These are phyloP conservation scores for Filobasidium floriforme DNA, from an alignment of 768 basidiomycete species.

Conservation along the genomic window DNA sequence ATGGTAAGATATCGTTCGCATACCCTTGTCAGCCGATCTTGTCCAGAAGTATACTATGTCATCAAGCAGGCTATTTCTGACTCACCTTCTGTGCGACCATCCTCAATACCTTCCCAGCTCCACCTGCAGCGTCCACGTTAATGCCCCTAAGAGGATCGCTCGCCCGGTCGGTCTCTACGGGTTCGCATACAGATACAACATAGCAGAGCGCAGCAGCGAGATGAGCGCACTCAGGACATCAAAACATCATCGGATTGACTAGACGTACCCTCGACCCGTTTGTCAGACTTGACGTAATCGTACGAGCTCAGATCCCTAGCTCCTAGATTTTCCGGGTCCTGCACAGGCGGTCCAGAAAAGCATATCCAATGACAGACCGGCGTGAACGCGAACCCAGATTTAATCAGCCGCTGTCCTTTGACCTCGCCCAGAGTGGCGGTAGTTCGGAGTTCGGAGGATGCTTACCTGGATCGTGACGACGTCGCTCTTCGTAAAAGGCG, in stretches of 20 bases:
- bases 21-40: neutral
- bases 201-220: conserved; percentile 9
- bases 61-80: neutral
- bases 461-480: conserved; percentile 79
- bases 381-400: no score
- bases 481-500: conserved; percentile 76
- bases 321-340: conserved; percentile 47
- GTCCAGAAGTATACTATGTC: neutral
- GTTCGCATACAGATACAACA: neutral
- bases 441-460: no score
- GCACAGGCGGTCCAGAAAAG: neutral
- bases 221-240: neutral
- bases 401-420: no score
- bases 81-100: conserved; percentile 45
- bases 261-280: conserved; percentile 39
- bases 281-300: conserved; percentile 47
- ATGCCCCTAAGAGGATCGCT: conserved; percentile 44
- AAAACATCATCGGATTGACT: no score
- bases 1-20: neutral
- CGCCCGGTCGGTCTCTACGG: conserved; percentile 33
- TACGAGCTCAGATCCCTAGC: conserved; percentile 47
- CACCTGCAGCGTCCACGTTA: conserved; percentile 47
- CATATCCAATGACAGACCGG: no score
- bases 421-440: no score
- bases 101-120: conserved; percentile 44